Evolutionary conservation across 2,329 filamentous ascomycete genomes (phyloP).

Genomic region (Camptophora hylomeconis): DNA sequence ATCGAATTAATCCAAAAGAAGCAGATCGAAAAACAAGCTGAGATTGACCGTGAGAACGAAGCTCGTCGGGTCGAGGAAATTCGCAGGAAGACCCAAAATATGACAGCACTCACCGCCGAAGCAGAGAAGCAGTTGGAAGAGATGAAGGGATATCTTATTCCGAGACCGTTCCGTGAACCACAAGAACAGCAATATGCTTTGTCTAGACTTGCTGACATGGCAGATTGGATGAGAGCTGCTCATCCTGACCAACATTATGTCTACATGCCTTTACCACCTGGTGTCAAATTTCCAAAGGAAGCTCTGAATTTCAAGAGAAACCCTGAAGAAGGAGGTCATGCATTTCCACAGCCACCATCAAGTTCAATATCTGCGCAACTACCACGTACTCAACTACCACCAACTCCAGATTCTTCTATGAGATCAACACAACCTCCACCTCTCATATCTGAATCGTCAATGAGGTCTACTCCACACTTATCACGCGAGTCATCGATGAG

Average conservation of each 20-base stretch:
- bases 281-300: constrained; percentile 6
- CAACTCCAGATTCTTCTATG: too few species aligned
- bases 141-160: constrained; percentile 8
- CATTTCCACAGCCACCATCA: too few species aligned
- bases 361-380: too few species aligned
- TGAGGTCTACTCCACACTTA: too few species aligned
- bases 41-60: constrained; percentile 5
- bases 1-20: constrained; percentile 11
- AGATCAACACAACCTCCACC: too few species aligned
- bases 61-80: constrained; percentile 8
- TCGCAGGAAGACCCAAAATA: constrained; percentile 7
- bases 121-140: constrained; percentile 11
- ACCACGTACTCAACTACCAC: too few species aligned
- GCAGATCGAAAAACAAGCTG: constrained; percentile 1
- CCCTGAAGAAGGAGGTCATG: too few species aligned
- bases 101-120: constrained; percentile 11
- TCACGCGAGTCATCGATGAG: too few species aligned
- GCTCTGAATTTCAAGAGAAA: constrained; percentile 8
- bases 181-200: constrained; percentile 10
- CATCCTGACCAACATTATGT: constrained; percentile 7
- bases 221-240: constrained; percentile 10
- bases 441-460: too few species aligned
- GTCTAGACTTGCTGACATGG: constrained; percentile 15
- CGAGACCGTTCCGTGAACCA: constrained; percentile 5
- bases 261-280: constrained; percentile 11